Evolutionary conservation across 306 rosid species (phyloP).

Genomic region (Malus sieversii): DNA sequence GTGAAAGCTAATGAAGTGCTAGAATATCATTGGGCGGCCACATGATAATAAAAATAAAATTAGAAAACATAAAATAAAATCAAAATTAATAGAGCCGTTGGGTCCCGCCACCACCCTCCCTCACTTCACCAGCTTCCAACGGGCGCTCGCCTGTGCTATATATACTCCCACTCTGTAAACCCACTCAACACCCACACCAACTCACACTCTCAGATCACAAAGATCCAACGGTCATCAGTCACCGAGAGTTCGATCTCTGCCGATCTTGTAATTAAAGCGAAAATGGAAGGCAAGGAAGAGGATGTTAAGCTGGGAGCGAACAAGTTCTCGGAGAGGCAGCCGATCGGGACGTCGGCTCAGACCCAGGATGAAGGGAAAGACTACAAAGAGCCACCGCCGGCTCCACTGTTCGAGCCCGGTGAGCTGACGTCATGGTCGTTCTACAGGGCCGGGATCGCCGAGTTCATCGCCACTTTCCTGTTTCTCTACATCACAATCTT

Average conservation of each 20-base stretch:
- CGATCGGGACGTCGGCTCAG: slow-evolving; percentile 62
- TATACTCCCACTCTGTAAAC: neutral
- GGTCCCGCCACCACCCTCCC: slow-evolving; percentile 27
- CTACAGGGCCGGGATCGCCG: slow-evolving; percentile 52
- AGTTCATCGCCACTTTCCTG: slow-evolving; percentile 49
- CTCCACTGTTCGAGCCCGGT: slow-evolving; percentile 61
- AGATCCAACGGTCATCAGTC: neutral
- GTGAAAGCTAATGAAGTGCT: neutral
- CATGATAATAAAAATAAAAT: neutral
- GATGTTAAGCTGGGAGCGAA: slow-evolving; percentile 81
- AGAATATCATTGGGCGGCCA: slow-evolving; percentile 27
- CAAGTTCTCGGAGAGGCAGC: slow-evolving; percentile 86
- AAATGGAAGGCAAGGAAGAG: slow-evolving; percentile 81
- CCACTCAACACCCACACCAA: neutral
- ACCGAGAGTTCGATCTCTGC: neutral
- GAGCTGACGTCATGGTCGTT: slow-evolving; percentile 85
- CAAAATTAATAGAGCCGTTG: neutral
- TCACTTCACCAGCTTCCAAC: neutral
- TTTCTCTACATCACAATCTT: slow-evolving; percentile 46
- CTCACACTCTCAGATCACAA: neutral
- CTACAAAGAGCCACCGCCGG: slow-evolving; percentile 63
- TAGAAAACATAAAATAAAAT: neutral
- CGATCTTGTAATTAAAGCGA: neutral
- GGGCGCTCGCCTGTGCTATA: neutral
- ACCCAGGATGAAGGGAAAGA: slow-evolving; percentile 60